phyloP scores from a whole-genome alignment of 768 basidiomycete species.

The Tubosaeta sp. region DNA sequence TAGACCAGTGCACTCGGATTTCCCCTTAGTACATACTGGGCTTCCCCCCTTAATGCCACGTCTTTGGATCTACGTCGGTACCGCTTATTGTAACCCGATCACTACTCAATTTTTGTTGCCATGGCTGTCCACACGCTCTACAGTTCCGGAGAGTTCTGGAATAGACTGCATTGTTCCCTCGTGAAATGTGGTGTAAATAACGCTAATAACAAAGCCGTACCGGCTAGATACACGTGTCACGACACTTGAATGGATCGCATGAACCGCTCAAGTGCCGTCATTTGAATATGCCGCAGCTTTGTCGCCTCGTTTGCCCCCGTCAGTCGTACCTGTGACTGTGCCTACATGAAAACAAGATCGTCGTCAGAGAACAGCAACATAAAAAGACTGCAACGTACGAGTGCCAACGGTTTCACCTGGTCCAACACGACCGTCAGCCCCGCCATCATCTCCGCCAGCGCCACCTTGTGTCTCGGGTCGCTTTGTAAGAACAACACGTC shows the following conservation, averaged over 20 bases:
- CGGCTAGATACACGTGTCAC: slow-evolving; percentile 13
- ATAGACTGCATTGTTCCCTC: not conserved
- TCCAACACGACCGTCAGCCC: slow-evolving; percentile 58
- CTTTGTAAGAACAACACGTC: slow-evolving; percentile 55
- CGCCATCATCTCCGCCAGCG: slow-evolving; percentile 68
- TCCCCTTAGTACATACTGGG: no score
- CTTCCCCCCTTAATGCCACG: no score
- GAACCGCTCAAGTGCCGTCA: slow-evolving; percentile 62
- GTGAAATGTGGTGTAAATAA: slow-evolving; percentile 18
- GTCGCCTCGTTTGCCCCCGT: slow-evolving; percentile 52
- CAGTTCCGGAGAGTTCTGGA: no score
- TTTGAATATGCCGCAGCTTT: slow-evolving; percentile 59
- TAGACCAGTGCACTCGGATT: no score
- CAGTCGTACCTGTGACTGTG: slow-evolving; percentile 42
- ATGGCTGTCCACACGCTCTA: not conserved
- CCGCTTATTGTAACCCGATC: no score
- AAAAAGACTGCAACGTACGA: slow-evolving; percentile 44
- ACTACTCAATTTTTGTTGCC: not conserved
- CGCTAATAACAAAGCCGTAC: slow-evolving; percentile 12
- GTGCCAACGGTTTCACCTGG: slow-evolving; percentile 51
- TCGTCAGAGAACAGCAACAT: not conserved
- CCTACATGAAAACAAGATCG: slow-evolving; percentile 13
- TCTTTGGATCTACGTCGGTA: no score
- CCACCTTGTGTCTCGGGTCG: slow-evolving; percentile 65
- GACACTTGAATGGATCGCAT: slow-evolving; percentile 48